Evolutionary conservation across 345 rosid genomes (phyloP), one percentile per base, ranked within the genome.

Genomic region (Ceriops tagal): DNA sequence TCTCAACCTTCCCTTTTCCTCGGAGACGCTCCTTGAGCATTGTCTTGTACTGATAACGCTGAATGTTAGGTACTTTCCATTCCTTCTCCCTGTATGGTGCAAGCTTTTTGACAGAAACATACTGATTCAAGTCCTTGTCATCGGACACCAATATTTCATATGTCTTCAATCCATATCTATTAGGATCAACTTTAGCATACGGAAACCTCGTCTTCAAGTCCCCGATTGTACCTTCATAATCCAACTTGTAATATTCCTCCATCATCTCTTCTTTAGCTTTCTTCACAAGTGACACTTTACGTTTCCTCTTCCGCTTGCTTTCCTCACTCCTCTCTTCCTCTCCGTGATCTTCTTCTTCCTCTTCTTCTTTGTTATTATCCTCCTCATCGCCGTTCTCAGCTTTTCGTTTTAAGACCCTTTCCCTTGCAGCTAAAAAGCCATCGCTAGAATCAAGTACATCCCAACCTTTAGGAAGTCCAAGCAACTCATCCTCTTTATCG

Each of bases 211-310:
- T 93, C 74, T 87, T 91, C 83, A 91, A 72, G 72, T 88, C 90
- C 73, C 90, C 97, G 53, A 91, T 79, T 49, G 95, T 88, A 77
- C 75, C 98, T 83, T 93, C 98, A 57, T 91, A 91, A 71, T 93
- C 98, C 83, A 93, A 80, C 73, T 89, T 88, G 75, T 91, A 93
- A 60, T 87, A 88, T 75, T 93, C 96, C 55, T 93, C 97, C 90
- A 90, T 60, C 91, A 88, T 75, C 49, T 88, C 90, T 75, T 89
- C 91, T 66, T 81, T 80, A 8, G 87, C 95, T 77, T 75, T 83
- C 83, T 85, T 70, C 13, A 91, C 83, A 28, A 86, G 77, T 8
- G 95, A 91, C 75, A 77, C 69, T 67, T 87, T 91, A 3, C 78
- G 79, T 73, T 89, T 93, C 73, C 89, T 83, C 86, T 93, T 91